Base-by-base conservation (phyloP, 2,329 filamentous ascomycete genomes). In the Microdochium bolleyi region DNA sequence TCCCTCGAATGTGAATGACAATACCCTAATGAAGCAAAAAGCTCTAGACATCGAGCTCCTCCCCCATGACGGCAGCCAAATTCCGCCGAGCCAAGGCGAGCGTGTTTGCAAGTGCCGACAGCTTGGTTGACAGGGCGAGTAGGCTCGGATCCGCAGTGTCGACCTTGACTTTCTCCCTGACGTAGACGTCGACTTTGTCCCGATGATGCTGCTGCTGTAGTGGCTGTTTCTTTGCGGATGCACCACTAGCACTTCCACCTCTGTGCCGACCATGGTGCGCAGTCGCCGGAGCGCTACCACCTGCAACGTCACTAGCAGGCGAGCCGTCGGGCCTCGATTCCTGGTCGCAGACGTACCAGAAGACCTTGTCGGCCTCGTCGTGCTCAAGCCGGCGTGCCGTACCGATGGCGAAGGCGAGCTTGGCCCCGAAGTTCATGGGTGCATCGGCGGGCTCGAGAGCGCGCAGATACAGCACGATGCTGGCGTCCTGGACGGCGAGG, bases 101-200 rank as follows among this genome's bases (percentile, higher is more conserved):
- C 56, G 85, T 85, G 61, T 91, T 82, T 57, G 87, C 85, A 53
- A 96, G 71, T 3, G 88, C 90, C 27, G 79, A 83, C 59, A 96
- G 73, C 70, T 96, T 96, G 4, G 90, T 87, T 67, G 89, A 86
- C 32, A 94, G 76, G 34, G 88, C 87, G 66, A 96, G 84, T 58
- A 96, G 67, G 60, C 84, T 92, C 1, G 92, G 92, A 67, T 97
- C 92, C 52, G 91, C 89, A 62, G 84, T 92, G 68, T 96, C 92
- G 2, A 96, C 86, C 41, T 88, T 79, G 3, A 96, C 82, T 72
- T 96, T 96, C 67, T 96, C 92, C 59, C 86, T 84, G 48, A 97
- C 92, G 57, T 83, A 86, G 2, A 96, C 91, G 56, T 94, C 84
- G 2, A 70, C 66, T 30, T 67, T 56, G 10, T 51, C 53, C 1